These are phyloP conservation scores for Carex parvula DNA, from an alignment of 176 grass and related monocot genomes.

Conservation along the genomic window DNA sequence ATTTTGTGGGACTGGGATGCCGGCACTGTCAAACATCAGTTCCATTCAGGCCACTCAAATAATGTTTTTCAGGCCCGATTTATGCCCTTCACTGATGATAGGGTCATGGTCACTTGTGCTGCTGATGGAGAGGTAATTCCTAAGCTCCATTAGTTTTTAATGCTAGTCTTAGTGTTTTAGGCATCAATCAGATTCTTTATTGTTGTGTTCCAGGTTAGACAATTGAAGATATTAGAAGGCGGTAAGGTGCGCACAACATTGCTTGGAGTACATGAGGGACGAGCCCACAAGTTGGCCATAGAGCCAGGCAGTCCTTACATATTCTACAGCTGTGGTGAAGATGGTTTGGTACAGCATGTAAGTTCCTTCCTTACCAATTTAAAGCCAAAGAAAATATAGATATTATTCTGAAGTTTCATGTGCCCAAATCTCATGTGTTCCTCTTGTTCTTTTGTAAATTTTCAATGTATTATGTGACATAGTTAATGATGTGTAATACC, in stretches of 20 bases:
- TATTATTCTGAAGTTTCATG: neutral
- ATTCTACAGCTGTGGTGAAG: conserved; percentile 89
- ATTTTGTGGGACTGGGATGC: conserved; percentile 83
- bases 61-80: conserved; percentile 84
- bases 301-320: conserved; percentile 77
- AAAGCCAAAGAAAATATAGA: neutral
- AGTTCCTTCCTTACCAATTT: conserved; percentile 11
- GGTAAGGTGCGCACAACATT: conserved; percentile 56
- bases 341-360: conserved; percentile 86
- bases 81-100: conserved; percentile 72
- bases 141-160: neutral
- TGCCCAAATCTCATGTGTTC: neutral
- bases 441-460: conserved; percentile 6
- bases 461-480: neutral
- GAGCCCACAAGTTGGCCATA: conserved; percentile 77
- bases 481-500: neutral
- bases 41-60: conserved; percentile 65
- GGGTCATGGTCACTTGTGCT: conserved; percentile 67
- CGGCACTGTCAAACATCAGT: conserved; percentile 47
- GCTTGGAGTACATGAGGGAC: conserved; percentile 57
- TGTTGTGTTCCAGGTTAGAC: conserved; percentile 45
- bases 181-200: neutral
- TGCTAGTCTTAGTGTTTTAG: neutral
- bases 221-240: conserved; percentile 48
- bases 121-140: conserved; percentile 71